A percentile compares a stretch with the other conserved stretches of the same genome.
Conservation (phyloP, 2,329 filamentous ascomycete species). For the Neoscytalidium dimidiatum region DNA sequence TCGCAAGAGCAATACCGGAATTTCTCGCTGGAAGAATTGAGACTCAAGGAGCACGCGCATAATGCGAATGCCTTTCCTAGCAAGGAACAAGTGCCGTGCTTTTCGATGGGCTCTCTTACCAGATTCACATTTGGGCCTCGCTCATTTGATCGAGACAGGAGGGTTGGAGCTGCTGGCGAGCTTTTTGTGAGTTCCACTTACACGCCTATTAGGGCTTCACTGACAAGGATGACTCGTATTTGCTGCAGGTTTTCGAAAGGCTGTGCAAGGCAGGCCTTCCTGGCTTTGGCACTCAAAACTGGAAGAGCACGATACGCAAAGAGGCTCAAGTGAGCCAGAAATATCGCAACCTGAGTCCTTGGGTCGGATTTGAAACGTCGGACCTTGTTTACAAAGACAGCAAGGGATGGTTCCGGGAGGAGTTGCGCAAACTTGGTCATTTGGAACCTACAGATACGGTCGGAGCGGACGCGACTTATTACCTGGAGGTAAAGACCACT, state of each 20-base stretch:
- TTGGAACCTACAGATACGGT: not conserved
- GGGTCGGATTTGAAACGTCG: constrained; percentile 47
- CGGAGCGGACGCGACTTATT: constrained; percentile 33
- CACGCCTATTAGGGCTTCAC: not conserved
- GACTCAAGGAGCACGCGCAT: not conserved
- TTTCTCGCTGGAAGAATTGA: not conserved
- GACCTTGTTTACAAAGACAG: constrained; percentile 51
- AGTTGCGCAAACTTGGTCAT: not conserved
- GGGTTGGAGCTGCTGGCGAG: not conserved
- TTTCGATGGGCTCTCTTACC: not conserved
- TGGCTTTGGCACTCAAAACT: constrained; percentile 45
- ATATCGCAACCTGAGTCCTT: constrained; percentile 44
- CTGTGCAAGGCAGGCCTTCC: constrained; percentile 37
- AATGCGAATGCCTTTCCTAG: not conserved
- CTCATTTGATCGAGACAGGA: not conserved
- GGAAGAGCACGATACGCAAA: constrained; percentile 52
- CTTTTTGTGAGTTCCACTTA: not conserved
- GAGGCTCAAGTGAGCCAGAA: constrained; percentile 42
- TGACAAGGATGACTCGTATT: not conserved
- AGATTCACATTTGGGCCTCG: not conserved
- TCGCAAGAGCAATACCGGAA: not conserved
- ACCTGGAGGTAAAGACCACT: constrained; percentile 57
- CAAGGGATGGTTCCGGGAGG: constrained; percentile 21
- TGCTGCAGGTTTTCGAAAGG: constrained; percentile 45
- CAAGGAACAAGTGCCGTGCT: not conserved